Percentiles rank a stretch among this genome's conserved stretches.
These are phyloP conservation scores for Camelina laxa DNA, from an alignment of 345 rosid genomes.

Conservation along the genomic window DNA sequence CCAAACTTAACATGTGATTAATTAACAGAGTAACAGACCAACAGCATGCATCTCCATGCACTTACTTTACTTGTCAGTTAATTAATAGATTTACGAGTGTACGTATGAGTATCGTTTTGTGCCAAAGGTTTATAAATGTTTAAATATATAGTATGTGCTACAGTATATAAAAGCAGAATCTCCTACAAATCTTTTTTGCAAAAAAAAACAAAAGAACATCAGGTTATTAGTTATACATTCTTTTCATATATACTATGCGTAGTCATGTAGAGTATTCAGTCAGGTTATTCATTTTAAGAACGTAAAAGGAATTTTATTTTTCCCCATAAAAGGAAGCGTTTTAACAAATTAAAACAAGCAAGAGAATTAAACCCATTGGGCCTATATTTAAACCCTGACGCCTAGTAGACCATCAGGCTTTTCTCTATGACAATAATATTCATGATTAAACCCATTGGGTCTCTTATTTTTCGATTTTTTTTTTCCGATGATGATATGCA, in stretches of 20 bases:
- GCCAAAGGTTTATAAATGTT: not conserved
- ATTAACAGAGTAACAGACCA: not conserved
- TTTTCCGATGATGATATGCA: too few species aligned
- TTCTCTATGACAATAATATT: not conserved
- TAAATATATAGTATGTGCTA: too few species aligned
- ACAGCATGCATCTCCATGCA: constrained; percentile 15
- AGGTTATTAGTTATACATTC: too few species aligned
- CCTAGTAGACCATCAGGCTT: constrained; percentile 13
- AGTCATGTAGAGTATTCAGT: too few species aligned
- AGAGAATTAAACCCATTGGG: not conserved
- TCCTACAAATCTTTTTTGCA: too few species aligned
- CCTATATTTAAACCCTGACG: not conserved
- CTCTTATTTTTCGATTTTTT: not conserved
- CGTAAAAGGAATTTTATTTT: not conserved
- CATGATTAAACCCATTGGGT: not conserved
- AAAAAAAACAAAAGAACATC: too few species aligned
- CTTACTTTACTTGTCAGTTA: constrained; percentile 13
- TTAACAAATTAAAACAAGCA: not conserved
- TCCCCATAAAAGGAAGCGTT: not conserved
- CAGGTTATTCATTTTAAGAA: not conserved
- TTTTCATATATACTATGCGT: too few species aligned
- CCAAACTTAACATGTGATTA: not conserved
- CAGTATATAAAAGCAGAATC: too few species aligned
- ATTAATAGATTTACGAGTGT: not conserved
- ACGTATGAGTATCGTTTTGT: not conserved